Percentiles rank a stretch among this genome's conserved stretches.
phyloP scores from a whole-genome alignment of 2,329 filamentous ascomycete genomes.

The Dactylella cylindrospora region DNA sequence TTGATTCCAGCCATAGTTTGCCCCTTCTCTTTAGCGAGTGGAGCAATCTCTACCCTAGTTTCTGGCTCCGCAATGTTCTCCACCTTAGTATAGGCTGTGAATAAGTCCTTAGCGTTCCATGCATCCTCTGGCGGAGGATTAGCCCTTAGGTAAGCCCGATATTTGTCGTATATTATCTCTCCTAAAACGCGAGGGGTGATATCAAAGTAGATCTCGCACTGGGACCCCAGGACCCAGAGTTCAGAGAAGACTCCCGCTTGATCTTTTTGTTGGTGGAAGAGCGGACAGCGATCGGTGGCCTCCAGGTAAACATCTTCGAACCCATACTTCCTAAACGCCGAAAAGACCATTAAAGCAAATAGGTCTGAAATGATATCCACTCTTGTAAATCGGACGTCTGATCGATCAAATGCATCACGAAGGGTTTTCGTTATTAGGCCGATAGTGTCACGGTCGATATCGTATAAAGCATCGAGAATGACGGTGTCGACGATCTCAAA shows the following conservation, averaged over 20 bases:
- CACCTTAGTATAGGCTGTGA: constrained; percentile 51
- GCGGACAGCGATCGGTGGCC: constrained; percentile 63
- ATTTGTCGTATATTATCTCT: constrained; percentile 52
- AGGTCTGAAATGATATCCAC: constrained; percentile 59
- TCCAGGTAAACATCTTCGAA: constrained; percentile 66
- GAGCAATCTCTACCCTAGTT: constrained; percentile 11
- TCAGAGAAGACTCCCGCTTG: constrained; percentile 67
- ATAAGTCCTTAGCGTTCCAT: constrained; percentile 49
- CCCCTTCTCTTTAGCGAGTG: constrained; percentile 1
- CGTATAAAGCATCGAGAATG: constrained; percentile 50
- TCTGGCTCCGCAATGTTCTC: constrained; percentile 45
- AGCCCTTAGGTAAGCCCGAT: constrained; percentile 49
- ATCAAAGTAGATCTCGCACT: constrained; percentile 65
- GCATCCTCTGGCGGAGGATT: constrained; percentile 48
- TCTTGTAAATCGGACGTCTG: constrained; percentile 39
- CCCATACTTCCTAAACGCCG: constrained; percentile 59
- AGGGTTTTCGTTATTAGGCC: constrained; percentile 53
- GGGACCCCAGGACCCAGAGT: constrained; percentile 64
- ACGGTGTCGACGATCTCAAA: constrained; percentile 48
- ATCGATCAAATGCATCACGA: constrained; percentile 50
- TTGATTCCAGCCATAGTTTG: constrained; percentile 52
- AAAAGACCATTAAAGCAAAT: constrained; percentile 62
- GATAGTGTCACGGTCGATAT: constrained; percentile 50
- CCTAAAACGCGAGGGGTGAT: constrained; percentile 58
- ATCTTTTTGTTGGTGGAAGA: constrained; percentile 64